These are phyloP conservation scores for Clitocybe nebularis DNA, from an alignment of 1,284 basidiomycete genomes.

Conservation along the genomic window DNA sequence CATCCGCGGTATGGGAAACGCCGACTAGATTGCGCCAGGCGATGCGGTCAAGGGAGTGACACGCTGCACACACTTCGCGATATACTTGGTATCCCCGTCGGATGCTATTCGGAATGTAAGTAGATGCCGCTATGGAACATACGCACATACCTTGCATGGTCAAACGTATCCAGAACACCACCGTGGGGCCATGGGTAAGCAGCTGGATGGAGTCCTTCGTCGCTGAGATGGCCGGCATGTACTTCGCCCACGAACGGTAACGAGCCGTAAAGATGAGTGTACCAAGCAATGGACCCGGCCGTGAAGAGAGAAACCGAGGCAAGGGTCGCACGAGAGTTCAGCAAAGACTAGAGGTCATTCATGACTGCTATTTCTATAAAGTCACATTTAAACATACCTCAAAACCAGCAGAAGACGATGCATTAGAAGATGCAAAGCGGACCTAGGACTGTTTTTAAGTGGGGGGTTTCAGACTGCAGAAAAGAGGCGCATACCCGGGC, in stretches of 20 bases:
- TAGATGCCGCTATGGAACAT: slow-evolving; percentile 1
- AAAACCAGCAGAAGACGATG: slow-evolving; percentile 49
- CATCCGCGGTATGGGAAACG: slow-evolving; percentile 94
- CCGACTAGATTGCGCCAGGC: slow-evolving; percentile 99
- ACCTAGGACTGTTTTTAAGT: slow-evolving; percentile 38
- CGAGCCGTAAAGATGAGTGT: slow-evolving; percentile 90
- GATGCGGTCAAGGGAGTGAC: slow-evolving; percentile 98
- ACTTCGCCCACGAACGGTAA: slow-evolving; percentile 86
- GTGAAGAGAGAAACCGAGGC: slow-evolving; percentile 77
- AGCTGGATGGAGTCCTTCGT: slow-evolving; percentile 92
- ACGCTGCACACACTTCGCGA: slow-evolving; percentile 98
- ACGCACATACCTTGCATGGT: slow-evolving; percentile 79
- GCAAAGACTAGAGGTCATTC: slow-evolving; percentile 33
- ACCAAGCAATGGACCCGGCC: slow-evolving; percentile 91
- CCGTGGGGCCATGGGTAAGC: slow-evolving; percentile 90
- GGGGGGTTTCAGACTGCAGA: slow-evolving; percentile 8
- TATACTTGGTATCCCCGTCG: slow-evolving; percentile 99
- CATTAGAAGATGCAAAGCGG: slow-evolving; percentile 64
- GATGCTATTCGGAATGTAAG: slow-evolving; percentile 56
- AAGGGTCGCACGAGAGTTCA: slow-evolving; percentile 77
- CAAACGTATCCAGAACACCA: slow-evolving; percentile 87
- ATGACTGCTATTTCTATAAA: no score
- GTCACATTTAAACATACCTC: slow-evolving; percentile 48
- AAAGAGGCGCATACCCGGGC: slow-evolving; percentile 36
- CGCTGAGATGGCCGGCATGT: slow-evolving; percentile 86